Conservation (phyloP, 805 yeast species). For the Sugiyamaella mastotermitis region DNA sequence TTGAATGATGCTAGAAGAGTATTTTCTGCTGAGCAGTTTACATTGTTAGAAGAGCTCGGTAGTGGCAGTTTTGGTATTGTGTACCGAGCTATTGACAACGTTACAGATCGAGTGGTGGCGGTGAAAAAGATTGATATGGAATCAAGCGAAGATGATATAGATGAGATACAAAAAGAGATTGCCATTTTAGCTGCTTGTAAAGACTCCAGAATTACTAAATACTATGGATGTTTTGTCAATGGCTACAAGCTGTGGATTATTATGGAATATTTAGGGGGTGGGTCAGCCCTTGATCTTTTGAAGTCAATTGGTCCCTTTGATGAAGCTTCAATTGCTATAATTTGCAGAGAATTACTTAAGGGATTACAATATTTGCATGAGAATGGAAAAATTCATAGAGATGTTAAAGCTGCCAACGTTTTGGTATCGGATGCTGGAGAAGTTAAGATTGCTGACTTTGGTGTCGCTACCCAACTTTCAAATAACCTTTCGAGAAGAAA, state of each 20-base stretch:
- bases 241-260: conserved; percentile 70
- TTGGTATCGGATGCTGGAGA: conserved; percentile 62
- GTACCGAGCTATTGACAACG: conserved; percentile 51
- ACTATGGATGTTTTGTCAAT: conserved; percentile 65
- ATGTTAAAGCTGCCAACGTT: conserved; percentile 90
- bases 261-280: conserved; percentile 79
- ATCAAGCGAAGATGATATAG: conserved; percentile 55
- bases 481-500: conserved; percentile 47
- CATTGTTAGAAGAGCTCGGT: conserved; percentile 53
- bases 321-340: conserved; percentile 48
- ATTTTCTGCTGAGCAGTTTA: conserved; percentile 39
- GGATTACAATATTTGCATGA: conserved; percentile 64
- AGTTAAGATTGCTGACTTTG: conserved; percentile 91
- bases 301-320: conserved; percentile 39
- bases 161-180: conserved; percentile 70
- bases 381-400: conserved; percentile 78
- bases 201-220: conserved; percentile 55
- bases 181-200: conserved; percentile 62
- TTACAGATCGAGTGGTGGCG: conserved; percentile 15
- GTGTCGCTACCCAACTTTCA: conserved; percentile 79
- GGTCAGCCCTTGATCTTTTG: conserved; percentile 62
- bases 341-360: conserved; percentile 48
- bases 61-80: conserved; percentile 78
- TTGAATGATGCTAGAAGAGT: conserved; percentile 13
- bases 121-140: conserved; percentile 56